Evolutionary conservation across 139 green algal species (phyloP), one percentile per base, ranked within the genome.

Genomic region (Chlorella sp.): DNA sequence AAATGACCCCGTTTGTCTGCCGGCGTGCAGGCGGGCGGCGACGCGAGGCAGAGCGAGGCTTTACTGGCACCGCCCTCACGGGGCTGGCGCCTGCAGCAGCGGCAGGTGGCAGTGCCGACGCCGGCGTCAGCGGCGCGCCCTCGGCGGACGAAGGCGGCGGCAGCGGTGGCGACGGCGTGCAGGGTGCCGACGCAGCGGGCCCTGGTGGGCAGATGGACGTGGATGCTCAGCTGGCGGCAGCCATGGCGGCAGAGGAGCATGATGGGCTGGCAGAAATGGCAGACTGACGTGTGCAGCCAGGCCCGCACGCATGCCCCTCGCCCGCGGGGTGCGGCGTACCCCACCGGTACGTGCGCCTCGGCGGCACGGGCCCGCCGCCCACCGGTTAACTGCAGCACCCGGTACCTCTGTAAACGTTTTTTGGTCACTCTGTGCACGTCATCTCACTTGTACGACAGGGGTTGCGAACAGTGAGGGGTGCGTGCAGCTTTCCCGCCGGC

Each of bases 41-140:
- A 39, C 84, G 84, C 11, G 84, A 88, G 81, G 76, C 57, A 26
- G 88, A 91, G 81, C 76, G 90, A 1, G 91, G 91, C 30, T 94
- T 94, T 37, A 82, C 69, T 0, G 91, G 91, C 79, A 94, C 91
- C 19, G 91, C 91, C 21, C 91, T 94, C 36, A 79, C 79, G n/a
- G 91, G 91, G 34, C 87, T 83, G 79, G 53, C 24, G n/a, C 77
- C 57, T 9, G 60, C 57, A 30, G 75, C 9, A 34, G n/a, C 57
- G 5, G 34, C n/a, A 0, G 77, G 39, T 24, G 77, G 77, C 75
- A 32, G 75, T 39, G 39, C 37, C 77, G 37, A 24, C 39, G 71
- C 28, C 28, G 64, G 64, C 64, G 64, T 14, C 64, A 28, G 64
- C 64, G 64, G 64, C 7, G 64, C 64, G 11, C 11, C 64, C 22